Conservation (phyloP, 306 rosid genomes). For the Elaeagnus macrophylla region DNA sequence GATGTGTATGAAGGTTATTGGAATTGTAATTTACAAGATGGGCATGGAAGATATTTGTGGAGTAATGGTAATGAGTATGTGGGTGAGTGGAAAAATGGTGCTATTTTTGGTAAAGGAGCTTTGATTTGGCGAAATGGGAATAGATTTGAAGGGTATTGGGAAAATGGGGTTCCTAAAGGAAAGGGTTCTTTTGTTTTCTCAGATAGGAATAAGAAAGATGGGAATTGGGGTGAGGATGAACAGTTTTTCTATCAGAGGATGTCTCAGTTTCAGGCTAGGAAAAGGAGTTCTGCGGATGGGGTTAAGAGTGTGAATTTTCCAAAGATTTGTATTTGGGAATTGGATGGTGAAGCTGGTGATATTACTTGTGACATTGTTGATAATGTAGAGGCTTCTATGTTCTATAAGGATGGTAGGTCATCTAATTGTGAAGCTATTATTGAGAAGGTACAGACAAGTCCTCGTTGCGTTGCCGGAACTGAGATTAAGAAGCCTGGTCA, state of each 20-base stretch:
- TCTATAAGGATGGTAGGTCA: conserved; percentile 30
- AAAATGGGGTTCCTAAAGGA: conserved; percentile 73
- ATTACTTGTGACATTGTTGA: conserved; percentile 88
- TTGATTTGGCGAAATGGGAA: conserved; percentile 77
- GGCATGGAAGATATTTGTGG: conserved; percentile 84
- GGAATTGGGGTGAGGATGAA: conserved; percentile 60
- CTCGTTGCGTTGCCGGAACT: conserved; percentile 28
- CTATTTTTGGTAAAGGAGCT: conserved; percentile 59
- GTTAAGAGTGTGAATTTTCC: conserved; percentile 53
- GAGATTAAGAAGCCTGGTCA: conserved; percentile 81
- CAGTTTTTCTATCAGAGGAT: conserved; percentile 30
- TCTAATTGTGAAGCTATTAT: conserved; percentile 29
- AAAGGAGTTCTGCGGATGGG: conserved; percentile 55
- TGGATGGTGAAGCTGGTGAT: conserved; percentile 91
- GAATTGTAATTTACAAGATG: conserved; percentile 71
- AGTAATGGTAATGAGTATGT: conserved; percentile 75
- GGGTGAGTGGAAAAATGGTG: conserved; percentile 83
- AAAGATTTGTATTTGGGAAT: conserved; percentile 92
- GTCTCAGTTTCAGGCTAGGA: conserved; percentile 31
- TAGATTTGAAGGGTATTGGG: conserved; percentile 85
- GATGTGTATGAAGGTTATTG: conserved; percentile 78
- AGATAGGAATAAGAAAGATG: conserved; percentile 65
- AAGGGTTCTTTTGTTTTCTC: conserved; percentile 72
- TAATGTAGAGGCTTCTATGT: conserved; percentile 80
- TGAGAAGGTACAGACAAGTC: conserved; percentile 36